Evolutionary conservation across 352 stramenopile species (phyloP).

Genomic region (Pythium angustatum): DNA sequence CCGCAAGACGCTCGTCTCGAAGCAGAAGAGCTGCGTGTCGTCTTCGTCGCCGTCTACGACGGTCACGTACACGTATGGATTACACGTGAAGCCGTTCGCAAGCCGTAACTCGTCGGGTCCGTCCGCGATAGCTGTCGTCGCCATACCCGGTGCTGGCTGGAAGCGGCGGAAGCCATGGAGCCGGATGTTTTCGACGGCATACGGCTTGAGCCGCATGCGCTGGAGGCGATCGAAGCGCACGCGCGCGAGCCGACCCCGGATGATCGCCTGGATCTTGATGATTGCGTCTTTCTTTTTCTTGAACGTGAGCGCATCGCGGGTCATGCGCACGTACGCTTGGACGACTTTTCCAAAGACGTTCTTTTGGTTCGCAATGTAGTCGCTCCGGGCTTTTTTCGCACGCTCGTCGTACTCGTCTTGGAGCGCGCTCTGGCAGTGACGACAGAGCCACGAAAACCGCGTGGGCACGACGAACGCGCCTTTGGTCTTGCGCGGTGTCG

Average conservation of each 20-base stretch:
- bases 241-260: conserved; percentile 56
- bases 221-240: conserved; percentile 47
- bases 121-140: neutral
- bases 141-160: neutral
- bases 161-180: conserved; percentile 27
- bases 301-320: conserved; percentile 54
- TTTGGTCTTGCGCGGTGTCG: conserved; percentile 40
- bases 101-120: conserved; percentile 50
- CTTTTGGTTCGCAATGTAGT: conserved; percentile 49
- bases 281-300: conserved; percentile 59
- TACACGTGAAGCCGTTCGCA: conserved; percentile 72
- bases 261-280: conserved; percentile 52
- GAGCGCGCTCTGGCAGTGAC: conserved; percentile 46
- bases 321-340: conserved; percentile 71
- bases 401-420: conserved; percentile 61
- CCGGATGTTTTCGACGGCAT: conserved; percentile 44
- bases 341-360: conserved; percentile 53
- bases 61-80: conserved; percentile 71
- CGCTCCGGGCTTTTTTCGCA: conserved; percentile 38
- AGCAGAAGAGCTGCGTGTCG: conserved; percentile 67
- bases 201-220: conserved; percentile 59
- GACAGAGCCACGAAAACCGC: conserved; percentile 61
- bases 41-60: conserved; percentile 70
- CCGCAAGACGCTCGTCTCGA: conserved; percentile 51
- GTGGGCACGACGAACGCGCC: conserved; percentile 57